Base-by-base conservation (phyloP, 2,329 filamentous ascomycete species). In the Exophiala sideris region DNA sequence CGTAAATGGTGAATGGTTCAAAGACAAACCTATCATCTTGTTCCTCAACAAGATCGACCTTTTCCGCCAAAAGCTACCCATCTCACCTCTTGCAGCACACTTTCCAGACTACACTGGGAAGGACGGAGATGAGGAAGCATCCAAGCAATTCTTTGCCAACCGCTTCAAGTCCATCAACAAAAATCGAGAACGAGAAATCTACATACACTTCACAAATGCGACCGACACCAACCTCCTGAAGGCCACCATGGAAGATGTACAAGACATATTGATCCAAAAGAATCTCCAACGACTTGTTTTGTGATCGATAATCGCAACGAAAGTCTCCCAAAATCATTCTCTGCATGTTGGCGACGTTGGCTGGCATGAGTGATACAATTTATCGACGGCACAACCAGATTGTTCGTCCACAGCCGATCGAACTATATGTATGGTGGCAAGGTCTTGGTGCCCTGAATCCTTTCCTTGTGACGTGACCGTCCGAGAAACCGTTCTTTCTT, bases 11-110 rank as follows among this genome's bases (percentile, higher is more conserved):
- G 87, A 90, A 68, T 92, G 88, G 88, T 92, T 92, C 73, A 84
- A 85, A 65, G 86, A 87, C 63, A 90, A 88, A 38, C 84, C 88
- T 1, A 85, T 91, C 56, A 91, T 92, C 62, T 80, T 92, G 48
- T 92, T 92, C 74, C 79, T 92, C 56, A 92, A 91, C 79, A 92
- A 92, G 76, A 91, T 91, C 75, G 88, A 92, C 71, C 77, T 91
- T 10, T 92, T 92, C 79, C 87, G 83, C 69, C 83, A 86, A 65
- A 92, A 92, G 75, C 77, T 92, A 34, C 72, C 78, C 2, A 76
- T 80, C 52, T 89, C 85, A 60, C 85, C 88, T 3, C 87, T 92
- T 62, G 83, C 82, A 54, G 81, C 84, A 50, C 85, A 89, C 56
- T 91, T 91, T 72, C 87, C 87, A 39, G 88, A 92, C 67, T 92